These are phyloP conservation scores for Setaria italica DNA, from an alignment of 202 grass and related monocot genomes.

Conservation along the genomic window DNA sequence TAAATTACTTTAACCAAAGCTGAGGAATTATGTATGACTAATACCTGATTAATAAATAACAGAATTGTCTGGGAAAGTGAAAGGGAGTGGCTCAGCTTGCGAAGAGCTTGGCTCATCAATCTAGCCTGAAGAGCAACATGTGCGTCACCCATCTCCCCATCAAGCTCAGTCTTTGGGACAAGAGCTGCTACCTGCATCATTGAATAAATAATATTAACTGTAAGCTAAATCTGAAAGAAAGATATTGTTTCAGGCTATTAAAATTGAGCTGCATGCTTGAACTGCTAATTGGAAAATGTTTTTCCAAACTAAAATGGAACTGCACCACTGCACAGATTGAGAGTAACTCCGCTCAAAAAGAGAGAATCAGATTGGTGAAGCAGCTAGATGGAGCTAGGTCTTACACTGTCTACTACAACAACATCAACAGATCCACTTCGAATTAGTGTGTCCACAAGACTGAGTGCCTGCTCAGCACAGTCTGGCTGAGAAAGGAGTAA, in stretches of 20 bases:
- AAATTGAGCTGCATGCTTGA: neutral
- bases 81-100: conserved; percentile 97
- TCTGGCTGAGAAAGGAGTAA: conserved; percentile 94
- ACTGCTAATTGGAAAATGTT: conserved; percentile 10
- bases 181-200: conserved; percentile 86
- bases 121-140: conserved; percentile 97
- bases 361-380: conserved; percentile 23
- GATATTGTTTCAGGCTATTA: conserved; percentile 6
- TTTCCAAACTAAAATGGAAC: neutral
- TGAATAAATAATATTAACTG: conserved; percentile 38
- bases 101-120: conserved; percentile 98
- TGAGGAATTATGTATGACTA: neutral
- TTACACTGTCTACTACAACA: conserved; percentile 99
- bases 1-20: neutral
- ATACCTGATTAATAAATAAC: conserved; percentile 97
- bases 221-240: neutral
- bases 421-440: conserved; percentile 98
- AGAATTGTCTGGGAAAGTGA: conserved; percentile 89
- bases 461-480: conserved; percentile 90
- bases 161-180: conserved; percentile 91
- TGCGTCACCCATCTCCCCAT: conserved; percentile 98
- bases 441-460: conserved; percentile 95
- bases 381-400: conserved; percentile 31
- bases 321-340: neutral
- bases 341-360: neutral